Percentiles rank a stretch among this genome's conserved stretches.
These are phyloP conservation scores for Trebouxia sp. DNA, from an alignment of 139 green algal species.

Conservation along the genomic window DNA sequence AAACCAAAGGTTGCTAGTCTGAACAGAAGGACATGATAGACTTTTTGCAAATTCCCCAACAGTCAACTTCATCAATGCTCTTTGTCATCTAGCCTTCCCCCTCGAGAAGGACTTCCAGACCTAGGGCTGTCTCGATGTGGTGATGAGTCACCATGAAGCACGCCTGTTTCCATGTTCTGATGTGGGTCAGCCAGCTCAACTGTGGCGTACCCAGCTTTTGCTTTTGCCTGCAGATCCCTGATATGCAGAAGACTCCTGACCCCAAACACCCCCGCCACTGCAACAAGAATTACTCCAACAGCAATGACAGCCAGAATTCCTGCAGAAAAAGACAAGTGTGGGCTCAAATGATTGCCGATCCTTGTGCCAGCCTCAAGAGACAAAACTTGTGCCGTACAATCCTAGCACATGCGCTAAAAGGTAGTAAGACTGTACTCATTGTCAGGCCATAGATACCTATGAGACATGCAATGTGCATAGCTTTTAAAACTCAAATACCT, in stretches of 20 bases:
- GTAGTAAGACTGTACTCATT: too few species aligned
- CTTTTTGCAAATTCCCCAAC: too few species aligned
- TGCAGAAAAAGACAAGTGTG: too few species aligned
- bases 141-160: background rate
- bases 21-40: too few species aligned
- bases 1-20: too few species aligned
- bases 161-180: constrained; percentile 1
- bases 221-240: constrained; percentile 16
- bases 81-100: background rate
- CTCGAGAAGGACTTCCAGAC: background rate
- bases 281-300: constrained; percentile 20
- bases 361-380: background rate
- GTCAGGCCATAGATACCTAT: background rate
- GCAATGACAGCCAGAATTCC: constrained; percentile 22
- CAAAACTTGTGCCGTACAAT: too few species aligned
- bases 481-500: background rate
- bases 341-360: background rate
- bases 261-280: background rate
- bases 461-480: too few species aligned
- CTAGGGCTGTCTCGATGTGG: constrained; percentile 5
- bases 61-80: background rate
- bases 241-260: constrained; percentile 23
- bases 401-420: too few species aligned
- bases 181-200: constrained; percentile 21
- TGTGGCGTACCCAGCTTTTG: constrained; percentile 20